phyloP scores from a whole-genome alignment of 1,139 yeast genomes.

The Taphrina populina region DNA sequence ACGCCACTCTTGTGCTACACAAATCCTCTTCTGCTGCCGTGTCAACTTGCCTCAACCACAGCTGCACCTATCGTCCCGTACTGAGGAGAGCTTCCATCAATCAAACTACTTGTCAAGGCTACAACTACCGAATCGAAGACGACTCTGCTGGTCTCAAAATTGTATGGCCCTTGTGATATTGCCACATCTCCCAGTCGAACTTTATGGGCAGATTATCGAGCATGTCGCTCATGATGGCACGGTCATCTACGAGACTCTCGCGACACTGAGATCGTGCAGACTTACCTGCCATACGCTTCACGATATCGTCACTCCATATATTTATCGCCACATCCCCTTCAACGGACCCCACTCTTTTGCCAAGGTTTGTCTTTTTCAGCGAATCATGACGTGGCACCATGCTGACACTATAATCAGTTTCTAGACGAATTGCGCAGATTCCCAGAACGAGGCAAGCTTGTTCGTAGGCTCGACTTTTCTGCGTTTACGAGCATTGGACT shows the following conservation, averaged over 20 bases:
- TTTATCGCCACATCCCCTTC: conserved; percentile 28
- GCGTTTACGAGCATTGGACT: conserved; percentile 87
- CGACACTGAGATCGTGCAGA: conserved; percentile 18
- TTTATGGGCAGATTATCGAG: conserved; percentile 26
- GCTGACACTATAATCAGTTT: not conserved
- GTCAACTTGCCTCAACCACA: too few relatives aligned
- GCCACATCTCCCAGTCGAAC: conserved; percentile 20
- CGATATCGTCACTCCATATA: conserved; percentile 11
- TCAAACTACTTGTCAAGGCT: too few relatives aligned
- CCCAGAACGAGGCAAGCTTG: conserved; percentile 20
- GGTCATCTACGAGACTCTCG: conserved; percentile 17
- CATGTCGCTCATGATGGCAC: conserved; percentile 1
- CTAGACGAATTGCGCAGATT: conserved; percentile 15
- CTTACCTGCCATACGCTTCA: conserved; percentile 10
- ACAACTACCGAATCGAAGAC: too few relatives aligned
- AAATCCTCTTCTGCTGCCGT: too few relatives aligned
- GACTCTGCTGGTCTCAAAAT: too few relatives aligned
- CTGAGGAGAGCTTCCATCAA: too few relatives aligned
- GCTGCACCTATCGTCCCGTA: too few relatives aligned
- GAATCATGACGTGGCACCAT: not conserved
- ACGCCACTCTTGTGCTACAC: too few relatives aligned
- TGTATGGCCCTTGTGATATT: too few relatives aligned
- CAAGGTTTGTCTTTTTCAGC: not conserved
- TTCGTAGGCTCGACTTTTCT: conserved; percentile 49
- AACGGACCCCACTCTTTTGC: conserved; percentile 29